Conservation (phyloP, 75 land plant species). For the Pseudotsuga menziesii region DNA sequence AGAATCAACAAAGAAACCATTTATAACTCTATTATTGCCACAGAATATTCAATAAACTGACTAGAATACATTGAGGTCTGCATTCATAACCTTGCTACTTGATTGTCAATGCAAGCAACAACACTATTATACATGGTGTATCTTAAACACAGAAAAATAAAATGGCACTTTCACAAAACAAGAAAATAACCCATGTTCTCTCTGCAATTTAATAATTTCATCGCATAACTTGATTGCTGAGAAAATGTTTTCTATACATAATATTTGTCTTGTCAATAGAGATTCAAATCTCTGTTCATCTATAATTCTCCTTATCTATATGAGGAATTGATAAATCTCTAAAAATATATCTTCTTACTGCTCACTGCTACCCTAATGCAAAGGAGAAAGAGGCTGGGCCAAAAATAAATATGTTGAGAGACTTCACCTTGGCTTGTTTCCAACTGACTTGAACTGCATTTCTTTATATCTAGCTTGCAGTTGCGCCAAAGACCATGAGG, state of each 20-base stretch:
- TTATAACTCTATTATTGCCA: background rate
- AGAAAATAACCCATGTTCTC: background rate
- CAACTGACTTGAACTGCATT: constrained; percentile 35
- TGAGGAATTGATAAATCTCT: background rate
- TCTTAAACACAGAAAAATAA: background rate
- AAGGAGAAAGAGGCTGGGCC: background rate
- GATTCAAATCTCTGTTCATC: background rate
- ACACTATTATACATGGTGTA: background rate
- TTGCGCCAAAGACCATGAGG: constrained; percentile 37
- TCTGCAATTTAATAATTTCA: background rate
- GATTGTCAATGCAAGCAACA: background rate
- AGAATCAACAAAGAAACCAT: background rate
- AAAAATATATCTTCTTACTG: background rate
- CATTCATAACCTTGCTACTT: background rate
- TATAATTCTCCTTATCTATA: background rate
- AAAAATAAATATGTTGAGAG: background rate
- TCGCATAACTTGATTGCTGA: background rate
- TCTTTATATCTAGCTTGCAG: constrained; percentile 36
- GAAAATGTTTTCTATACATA: background rate
- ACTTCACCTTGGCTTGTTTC: constrained; percentile 43
- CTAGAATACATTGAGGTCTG: background rate
- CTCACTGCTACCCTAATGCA: too few relatives aligned
- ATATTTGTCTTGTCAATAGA: background rate
- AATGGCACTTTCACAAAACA: background rate
- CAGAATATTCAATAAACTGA: background rate